These are phyloP conservation scores for Syncephalastrum racemosum DNA, from an alignment of 371 early-diverging fungal genomes.

Conservation along the genomic window DNA sequence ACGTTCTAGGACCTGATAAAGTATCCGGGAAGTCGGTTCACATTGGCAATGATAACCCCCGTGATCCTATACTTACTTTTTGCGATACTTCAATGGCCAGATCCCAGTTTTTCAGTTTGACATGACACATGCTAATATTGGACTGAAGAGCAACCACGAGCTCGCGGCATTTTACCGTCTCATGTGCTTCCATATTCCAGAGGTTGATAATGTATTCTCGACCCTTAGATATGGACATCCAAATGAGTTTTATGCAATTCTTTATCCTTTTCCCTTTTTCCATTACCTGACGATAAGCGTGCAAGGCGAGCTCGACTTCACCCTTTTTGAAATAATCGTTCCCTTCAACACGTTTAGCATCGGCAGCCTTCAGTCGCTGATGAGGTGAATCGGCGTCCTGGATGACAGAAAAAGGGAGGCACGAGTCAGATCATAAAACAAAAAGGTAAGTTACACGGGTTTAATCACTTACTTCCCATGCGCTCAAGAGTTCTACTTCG, in stretches of 20 bases:
- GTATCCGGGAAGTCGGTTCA: background rate
- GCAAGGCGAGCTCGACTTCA: constrained; percentile 26
- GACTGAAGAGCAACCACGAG: constrained; percentile 33
- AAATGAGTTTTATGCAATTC: background rate
- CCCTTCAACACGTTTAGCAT: constrained; percentile 55
- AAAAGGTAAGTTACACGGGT: no score
- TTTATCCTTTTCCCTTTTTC: background rate
- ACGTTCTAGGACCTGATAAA: constrained; percentile 39
- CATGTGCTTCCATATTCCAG: constrained; percentile 42
- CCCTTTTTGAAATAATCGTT: constrained; percentile 49
- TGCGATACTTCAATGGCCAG: constrained; percentile 43
- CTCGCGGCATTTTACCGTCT: constrained; percentile 23
- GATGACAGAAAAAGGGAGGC: background rate
- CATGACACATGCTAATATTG: constrained; percentile 43
- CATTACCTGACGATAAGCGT: constrained; percentile 32
- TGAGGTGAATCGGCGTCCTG: constrained; percentile 24
- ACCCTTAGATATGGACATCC: constrained; percentile 8
- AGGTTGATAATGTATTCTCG: constrained; percentile 38
- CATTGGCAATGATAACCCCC: background rate
- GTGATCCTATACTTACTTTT: constrained; percentile 12
- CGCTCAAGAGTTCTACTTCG: constrained; percentile 53
- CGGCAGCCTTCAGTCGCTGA: constrained; percentile 35
- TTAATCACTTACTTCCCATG: constrained; percentile 44
- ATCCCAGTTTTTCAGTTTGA: constrained; percentile 40
- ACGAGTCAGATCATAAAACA: background rate